Conservation (phyloP, 495 filamentous ascomycete species). For the Aspergillus olivimuriae region DNA sequence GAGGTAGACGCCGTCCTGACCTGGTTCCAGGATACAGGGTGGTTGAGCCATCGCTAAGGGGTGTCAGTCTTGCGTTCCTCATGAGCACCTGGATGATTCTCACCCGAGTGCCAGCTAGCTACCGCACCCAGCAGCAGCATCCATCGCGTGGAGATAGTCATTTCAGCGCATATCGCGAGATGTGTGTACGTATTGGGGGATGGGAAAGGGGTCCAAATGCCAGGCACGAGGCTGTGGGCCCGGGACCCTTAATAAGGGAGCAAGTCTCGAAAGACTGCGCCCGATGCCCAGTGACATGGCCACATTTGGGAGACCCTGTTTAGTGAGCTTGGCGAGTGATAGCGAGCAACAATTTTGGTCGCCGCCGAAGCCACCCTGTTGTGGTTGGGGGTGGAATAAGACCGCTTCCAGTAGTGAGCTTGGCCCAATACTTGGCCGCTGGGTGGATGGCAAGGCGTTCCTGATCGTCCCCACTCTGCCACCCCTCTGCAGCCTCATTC, state of each 20-base stretch:
- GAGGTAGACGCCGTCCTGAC: background rate
- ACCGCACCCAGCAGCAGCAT: conserved; percentile 1
- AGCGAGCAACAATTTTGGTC: too few relatives aligned
- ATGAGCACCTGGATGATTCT: background rate
- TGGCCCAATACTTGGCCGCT: too few relatives aligned
- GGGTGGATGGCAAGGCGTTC: too few relatives aligned
- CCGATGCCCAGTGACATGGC: background rate
- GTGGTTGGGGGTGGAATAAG: too few relatives aligned
- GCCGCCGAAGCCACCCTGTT: too few relatives aligned
- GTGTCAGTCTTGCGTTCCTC: background rate
- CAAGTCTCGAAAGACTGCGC: background rate
- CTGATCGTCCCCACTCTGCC: too few relatives aligned
- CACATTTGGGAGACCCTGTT: too few relatives aligned
- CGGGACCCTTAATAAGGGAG: background rate
- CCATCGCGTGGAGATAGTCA: background rate
- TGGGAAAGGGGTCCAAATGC: background rate
- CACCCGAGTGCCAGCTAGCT: background rate
- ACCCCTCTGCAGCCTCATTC: too few relatives aligned
- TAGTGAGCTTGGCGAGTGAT: too few relatives aligned
- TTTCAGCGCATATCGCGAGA: background rate
- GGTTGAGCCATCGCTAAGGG: background rate
- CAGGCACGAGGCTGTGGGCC: background rate
- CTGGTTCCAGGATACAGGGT: background rate
- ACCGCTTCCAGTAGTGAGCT: too few relatives aligned
- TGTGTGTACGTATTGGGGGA: background rate